Evolutionary conservation across 345 rosid genomes (phyloP).

Genomic region (Melaleuca alternifolia): DNA sequence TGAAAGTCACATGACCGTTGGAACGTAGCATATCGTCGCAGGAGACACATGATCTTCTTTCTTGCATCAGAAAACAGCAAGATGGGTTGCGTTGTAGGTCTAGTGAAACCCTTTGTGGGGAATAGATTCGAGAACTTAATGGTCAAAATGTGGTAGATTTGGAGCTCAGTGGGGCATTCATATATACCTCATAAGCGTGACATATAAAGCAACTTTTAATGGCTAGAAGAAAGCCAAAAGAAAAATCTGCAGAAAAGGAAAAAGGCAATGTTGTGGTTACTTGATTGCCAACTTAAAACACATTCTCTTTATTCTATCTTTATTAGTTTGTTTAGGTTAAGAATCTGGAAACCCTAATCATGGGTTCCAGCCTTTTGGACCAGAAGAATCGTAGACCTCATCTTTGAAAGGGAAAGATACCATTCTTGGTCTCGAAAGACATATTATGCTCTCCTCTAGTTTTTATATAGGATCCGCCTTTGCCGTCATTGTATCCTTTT

Average conservation of each 20-base stretch:
- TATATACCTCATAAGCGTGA: neutral
- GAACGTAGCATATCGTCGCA: neutral
- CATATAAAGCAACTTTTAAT: neutral
- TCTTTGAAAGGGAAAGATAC: neutral
- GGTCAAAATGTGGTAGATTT: neutral
- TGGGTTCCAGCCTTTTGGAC: neutral
- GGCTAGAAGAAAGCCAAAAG: neutral
- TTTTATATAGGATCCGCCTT: neutral
- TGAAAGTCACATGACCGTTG: neutral
- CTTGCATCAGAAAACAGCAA: neutral
- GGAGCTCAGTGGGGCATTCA: neutral
- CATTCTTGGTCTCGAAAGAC: neutral
- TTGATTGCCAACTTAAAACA: neutral
- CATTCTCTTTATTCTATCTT: neutral
- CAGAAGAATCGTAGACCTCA: neutral
- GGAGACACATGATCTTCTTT: neutral
- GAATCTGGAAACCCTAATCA: constrained; percentile 1
- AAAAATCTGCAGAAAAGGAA: neutral
- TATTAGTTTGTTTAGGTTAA: neutral
- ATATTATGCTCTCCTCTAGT: neutral
- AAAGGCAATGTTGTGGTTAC: neutral
- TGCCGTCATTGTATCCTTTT: neutral
- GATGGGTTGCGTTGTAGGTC: neutral
- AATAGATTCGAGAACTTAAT: neutral
- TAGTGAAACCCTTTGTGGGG: neutral